These are phyloP conservation scores for Osmanthus fragrans DNA, from an alignment of 257 asterid genomes.

Conservation along the genomic window DNA sequence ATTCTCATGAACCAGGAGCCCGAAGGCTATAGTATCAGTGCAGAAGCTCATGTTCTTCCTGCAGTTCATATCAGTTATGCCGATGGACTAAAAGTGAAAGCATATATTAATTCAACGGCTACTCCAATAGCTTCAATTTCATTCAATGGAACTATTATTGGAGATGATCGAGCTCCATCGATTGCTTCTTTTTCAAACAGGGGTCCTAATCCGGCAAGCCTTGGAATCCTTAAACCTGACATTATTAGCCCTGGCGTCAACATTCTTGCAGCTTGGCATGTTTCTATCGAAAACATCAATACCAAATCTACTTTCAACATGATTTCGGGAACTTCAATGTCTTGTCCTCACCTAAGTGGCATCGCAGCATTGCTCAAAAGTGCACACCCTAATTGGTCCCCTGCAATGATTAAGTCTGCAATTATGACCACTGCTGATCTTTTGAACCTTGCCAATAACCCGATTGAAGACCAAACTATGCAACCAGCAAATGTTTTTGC, in stretches of 20 bases:
- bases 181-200: constrained; percentile 25
- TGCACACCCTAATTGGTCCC: constrained; percentile 39
- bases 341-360: constrained; percentile 49
- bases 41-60: constrained; percentile 34
- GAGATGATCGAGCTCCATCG: constrained; percentile 27
- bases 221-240: constrained; percentile 19
- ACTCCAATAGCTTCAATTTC: constrained; percentile 28
- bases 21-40: constrained; percentile 13
- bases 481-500: constrained; percentile 22
- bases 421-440: constrained; percentile 44
- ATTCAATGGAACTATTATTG: constrained; percentile 33
- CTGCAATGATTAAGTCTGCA: constrained; percentile 38
- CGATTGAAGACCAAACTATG: constrained; percentile 16
- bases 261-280: constrained; percentile 40
- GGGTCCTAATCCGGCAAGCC: constrained; percentile 32
- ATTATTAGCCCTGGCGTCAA: too few species aligned
- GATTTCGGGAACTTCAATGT: constrained; percentile 38
- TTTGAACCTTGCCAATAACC: constrained; percentile 15
- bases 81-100: constrained; percentile 25
- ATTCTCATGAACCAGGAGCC: constrained; percentile 25
- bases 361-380: constrained; percentile 37
- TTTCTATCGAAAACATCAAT: constrained; percentile 26
- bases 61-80: constrained; percentile 31
- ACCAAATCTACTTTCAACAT: constrained; percentile 17
- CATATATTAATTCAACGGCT: constrained; percentile 27